Base-by-base conservation (phyloP, 2,329 filamentous ascomycete genomes). In the Xylaria sp. region DNA sequence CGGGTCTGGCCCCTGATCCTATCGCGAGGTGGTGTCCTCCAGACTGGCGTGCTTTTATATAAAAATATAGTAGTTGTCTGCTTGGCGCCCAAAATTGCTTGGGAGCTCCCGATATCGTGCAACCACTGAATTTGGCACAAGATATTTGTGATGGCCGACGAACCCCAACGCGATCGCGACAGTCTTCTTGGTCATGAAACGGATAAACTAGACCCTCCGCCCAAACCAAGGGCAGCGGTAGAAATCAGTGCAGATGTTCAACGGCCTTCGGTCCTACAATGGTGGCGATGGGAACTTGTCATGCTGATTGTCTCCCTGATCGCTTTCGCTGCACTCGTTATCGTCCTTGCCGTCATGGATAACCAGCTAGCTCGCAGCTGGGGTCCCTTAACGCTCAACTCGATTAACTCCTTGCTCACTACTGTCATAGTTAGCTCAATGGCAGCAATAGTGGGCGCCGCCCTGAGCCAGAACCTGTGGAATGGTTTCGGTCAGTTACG, bases 121-220 rank as follows among this genome's bases (percentile, higher is more conserved):
- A 6, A 40, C 28, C 17, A 26, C 38, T n/a, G 38, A 40, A 23
- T n/a, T 42, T 42, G 54, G 53, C 33, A 28, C 54, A 26, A 9
- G 33, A 58, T 42, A 31, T 42, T 40, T 20, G 54, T 38, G 20
- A 58, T 58, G 54, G 54, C 54, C 38, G 36, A 58, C 20, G 36
- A 58, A 28, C 20, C 23, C 54, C 36, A 42, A 10, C 36, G 36
- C 23, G 54, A 44, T 28, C 54, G 36, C 36, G 54, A 57, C 23
- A 57, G 54, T 57, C 54, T 57, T 28, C 54, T 57, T 42, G 54
- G 54, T 20, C 54, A 57, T 40, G 53, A 57, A 4, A 38, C 11
- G 33, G 53, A 57, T 20, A 57, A 40, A 20, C n/a, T 17, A 5
- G 53, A 26, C 33, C 26, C 54, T 26, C 10, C 20, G 33, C 42